Conservation (phyloP, 345 rosid species). For the Euphorbia tirucalli region DNA sequence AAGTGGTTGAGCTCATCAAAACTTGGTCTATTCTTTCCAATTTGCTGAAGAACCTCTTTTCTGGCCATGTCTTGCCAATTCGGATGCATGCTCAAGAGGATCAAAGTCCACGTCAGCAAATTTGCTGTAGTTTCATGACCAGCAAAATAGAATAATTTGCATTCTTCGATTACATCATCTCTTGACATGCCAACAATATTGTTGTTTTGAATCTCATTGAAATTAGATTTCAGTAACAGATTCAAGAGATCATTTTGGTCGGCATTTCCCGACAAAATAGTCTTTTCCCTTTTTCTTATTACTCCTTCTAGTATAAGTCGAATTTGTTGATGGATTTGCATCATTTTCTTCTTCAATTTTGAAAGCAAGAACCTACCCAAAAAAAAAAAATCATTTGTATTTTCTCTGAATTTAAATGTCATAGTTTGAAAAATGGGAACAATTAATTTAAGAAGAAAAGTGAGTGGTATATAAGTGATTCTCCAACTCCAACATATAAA, state of each 20-base stretch:
- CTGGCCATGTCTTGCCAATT: conserved; percentile 26
- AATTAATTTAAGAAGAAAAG: neutral
- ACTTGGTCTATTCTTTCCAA: conserved; percentile 17
- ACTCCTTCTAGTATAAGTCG: conserved; percentile 15
- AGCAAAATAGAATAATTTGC: conserved; percentile 21
- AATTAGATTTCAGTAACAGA: conserved; percentile 17
- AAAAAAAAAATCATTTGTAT: neutral
- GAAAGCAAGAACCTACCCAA: conserved; percentile 21
- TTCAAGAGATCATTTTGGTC: conserved; percentile 17
- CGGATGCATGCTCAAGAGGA: conserved; percentile 5
- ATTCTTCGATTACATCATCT: conserved; percentile 30
- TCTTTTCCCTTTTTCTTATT: conserved; percentile 21
- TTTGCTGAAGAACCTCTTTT: conserved; percentile 11
- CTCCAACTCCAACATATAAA: too few relatives aligned
- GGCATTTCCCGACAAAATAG: conserved; percentile 6
- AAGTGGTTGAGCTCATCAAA: conserved; percentile 11
- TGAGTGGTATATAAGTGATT: too few relatives aligned
- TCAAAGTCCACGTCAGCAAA: conserved; percentile 31
- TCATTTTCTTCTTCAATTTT: conserved; percentile 20
- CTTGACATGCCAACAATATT: conserved; percentile 13
- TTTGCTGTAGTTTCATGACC: conserved; percentile 39
- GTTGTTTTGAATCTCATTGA: conserved; percentile 2
- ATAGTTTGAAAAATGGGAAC: too few relatives aligned
- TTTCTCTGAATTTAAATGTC: neutral
- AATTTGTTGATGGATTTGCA: conserved; percentile 18